Evolutionary conservation across 768 basidiomycete species (phyloP), one percentile per base, ranked within the genome.

Genomic region (Cytidiella melzeri): DNA sequence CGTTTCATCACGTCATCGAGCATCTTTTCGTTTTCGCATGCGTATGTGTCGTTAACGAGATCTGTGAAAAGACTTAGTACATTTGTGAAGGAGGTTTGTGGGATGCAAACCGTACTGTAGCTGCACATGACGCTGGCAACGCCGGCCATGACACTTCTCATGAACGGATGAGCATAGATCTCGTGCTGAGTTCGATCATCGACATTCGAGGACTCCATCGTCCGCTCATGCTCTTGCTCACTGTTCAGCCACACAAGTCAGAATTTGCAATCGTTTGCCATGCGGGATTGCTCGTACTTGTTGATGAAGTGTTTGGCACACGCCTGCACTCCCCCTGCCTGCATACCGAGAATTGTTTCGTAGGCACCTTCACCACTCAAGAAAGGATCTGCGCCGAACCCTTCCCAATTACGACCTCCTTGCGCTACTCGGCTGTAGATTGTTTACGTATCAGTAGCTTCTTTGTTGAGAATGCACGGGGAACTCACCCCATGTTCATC

Each of bases 331-430:
- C 92, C 92, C 7, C 68, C 75, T 20, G 69, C 58, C 61, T 96
- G 92, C 69, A 94, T 66, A 5, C 92, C 92, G 15, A 87, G 68
- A 46, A 94, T 79, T 0, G 91, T 94, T 65, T 92, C 87, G 49
- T 81, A 85, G 3, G 83, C 77, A 1, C 73, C 71, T 60, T 89
- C 90, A 11, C 93, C 91, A n/a, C 78, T 59, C 13, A 95, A 70
- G 69, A 81, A 95, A 0, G 93, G 93, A 63, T 96, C 93, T 9
- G 78, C 90, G 25, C 92, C 92, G 50, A 92, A 93, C n/a, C 90
- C 91, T 72, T 95, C 93, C 89, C 91, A 95, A 65, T 93, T 92
- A 24, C 93, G 73, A 15, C 93, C 93, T 5, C 86, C 90, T 55
- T 79, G 73, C 2, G 87, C 82, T 18, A 84, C 67, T 15, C 88